Evolutionary conservation across 2,329 filamentous ascomycete species (phyloP), one percentile per base, ranked within the genome.

Genomic region (Cladosporium sp.): DNA sequence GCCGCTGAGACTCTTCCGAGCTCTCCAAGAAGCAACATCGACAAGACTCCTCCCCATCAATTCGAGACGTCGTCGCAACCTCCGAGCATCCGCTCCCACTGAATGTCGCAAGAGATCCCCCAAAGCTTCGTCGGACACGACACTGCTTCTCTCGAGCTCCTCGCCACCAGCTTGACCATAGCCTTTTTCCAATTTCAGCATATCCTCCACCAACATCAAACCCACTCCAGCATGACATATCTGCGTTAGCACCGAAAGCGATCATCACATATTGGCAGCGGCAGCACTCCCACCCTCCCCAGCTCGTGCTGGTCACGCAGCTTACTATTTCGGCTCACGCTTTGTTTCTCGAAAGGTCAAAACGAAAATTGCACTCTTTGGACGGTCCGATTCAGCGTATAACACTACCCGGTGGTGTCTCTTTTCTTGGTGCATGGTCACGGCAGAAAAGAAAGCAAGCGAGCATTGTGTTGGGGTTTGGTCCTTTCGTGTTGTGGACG

Each of bases 291-390:
- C 51, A 13, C 18, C 8, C 18, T 21, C 25, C 23, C 21, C 26
- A 30, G 18, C 51, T 54, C 51, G 51, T 54, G 51, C 51, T 11
- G 51, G 51, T 2, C 51, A 54, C 51, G 51, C 51, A 54, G 51
- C 28, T 54, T n/a, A 54, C 16, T 30, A 32, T 54, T 21, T 32
- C 51, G 51, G 51, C 51, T 54, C 51, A 54, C 51, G 51, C 51
- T 54, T 53, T 53, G 16, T 16, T 28, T 28, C 25, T 28, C 25
- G 14, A 25, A 28, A 4, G 14, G 14, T 16, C 23, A 39, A 10
- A 8, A 46, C n/a, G 16, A 21, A 46, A 13, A 21, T n/a, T 5
- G 39, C 39, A n/a, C 8, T 46, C n/a, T 46, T 21, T 11, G 8
- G n/a, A 46, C 10, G n/a, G 10, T 21, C 2, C 13, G n/a, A 10